phyloP scores from a whole-genome alignment of 1,284 basidiomycete genomes.

The Cryptococcus jaspeensis region DNA sequence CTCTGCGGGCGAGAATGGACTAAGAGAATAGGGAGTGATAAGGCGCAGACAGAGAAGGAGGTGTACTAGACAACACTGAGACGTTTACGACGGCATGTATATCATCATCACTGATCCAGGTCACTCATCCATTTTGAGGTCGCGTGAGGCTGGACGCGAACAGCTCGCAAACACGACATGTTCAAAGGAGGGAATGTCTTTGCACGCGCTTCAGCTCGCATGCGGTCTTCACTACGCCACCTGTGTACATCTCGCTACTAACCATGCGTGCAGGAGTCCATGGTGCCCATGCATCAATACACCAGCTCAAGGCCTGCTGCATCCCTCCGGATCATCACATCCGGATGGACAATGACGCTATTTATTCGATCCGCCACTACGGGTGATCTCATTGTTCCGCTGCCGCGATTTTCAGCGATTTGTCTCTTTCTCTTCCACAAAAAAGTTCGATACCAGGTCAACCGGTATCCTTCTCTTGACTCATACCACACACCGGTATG shows the following conservation, averaged over 20 bases:
- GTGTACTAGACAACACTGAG: background rate
- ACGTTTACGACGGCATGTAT: constrained; percentile 18
- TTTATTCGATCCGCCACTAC: no score
- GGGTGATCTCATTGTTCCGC: no score
- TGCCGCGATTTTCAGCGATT: background rate
- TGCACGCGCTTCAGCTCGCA: no score
- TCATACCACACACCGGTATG: constrained; percentile 7
- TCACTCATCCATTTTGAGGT: background rate
- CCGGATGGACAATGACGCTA: no score
- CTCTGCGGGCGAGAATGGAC: constrained; percentile 87
- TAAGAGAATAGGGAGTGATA: constrained; percentile 47
- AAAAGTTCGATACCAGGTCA: background rate
- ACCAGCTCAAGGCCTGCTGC: no score
- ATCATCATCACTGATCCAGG: background rate
- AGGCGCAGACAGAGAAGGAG: background rate
- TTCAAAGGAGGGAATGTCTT: no score
- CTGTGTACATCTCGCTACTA: no score
- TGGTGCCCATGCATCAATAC: no score
- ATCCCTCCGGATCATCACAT: no score
- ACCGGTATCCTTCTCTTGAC: background rate
- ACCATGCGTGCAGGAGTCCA: no score
- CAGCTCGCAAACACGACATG: background rate
- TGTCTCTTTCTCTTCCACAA: background rate
- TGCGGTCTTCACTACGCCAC: no score
- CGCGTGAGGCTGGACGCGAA: background rate